Evolutionary conservation across 257 asterid genomes (phyloP).

Genomic region (Petunia secreta): DNA sequence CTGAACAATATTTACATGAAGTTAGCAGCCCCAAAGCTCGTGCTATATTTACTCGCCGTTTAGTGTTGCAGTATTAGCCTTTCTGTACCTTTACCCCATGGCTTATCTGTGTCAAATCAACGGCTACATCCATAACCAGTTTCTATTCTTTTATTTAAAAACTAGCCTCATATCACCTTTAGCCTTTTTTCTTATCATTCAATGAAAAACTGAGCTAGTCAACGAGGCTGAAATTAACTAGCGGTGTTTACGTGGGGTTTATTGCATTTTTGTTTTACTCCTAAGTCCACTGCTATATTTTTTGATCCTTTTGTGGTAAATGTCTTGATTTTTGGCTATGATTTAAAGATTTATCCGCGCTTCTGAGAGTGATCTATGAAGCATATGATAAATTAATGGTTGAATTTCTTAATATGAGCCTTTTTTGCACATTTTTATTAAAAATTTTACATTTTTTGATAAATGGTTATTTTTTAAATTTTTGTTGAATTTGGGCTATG

Average conservation of each 20-base stretch:
- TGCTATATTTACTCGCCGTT: slow-evolving; percentile 60
- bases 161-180: slow-evolving; percentile 24
- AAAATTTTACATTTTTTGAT: background rate
- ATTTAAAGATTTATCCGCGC: slow-evolving; percentile 74
- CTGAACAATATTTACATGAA: slow-evolving; percentile 53
- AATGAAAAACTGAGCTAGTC: slow-evolving; percentile 12
- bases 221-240: slow-evolving; percentile 20
- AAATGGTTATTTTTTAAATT: background rate
- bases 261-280: slow-evolving; percentile 22
- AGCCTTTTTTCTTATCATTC: slow-evolving; percentile 1
- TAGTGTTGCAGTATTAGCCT: slow-evolving; percentile 77
- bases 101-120: slow-evolving; percentile 73
- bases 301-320: too few relatives aligned
- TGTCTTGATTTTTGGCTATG: slow-evolving; percentile 45
- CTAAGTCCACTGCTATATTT: slow-evolving; percentile 20
- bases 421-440: background rate
- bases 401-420: slow-evolving; percentile 97
- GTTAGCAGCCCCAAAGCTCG: slow-evolving; percentile 82
- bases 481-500: slow-evolving; percentile 44
- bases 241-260: slow-evolving; percentile 25
- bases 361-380: slow-evolving; percentile 78
- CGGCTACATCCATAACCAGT: slow-evolving; percentile 42
- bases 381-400: slow-evolving; percentile 54
- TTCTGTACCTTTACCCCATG: slow-evolving; percentile 45
- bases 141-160: background rate